Percentiles rank a stretch among this genome's conserved stretches.
Evolutionary conservation across 2,329 filamentous ascomycete genomes (phyloP).

Genomic region (Aspergillus sp.): DNA sequence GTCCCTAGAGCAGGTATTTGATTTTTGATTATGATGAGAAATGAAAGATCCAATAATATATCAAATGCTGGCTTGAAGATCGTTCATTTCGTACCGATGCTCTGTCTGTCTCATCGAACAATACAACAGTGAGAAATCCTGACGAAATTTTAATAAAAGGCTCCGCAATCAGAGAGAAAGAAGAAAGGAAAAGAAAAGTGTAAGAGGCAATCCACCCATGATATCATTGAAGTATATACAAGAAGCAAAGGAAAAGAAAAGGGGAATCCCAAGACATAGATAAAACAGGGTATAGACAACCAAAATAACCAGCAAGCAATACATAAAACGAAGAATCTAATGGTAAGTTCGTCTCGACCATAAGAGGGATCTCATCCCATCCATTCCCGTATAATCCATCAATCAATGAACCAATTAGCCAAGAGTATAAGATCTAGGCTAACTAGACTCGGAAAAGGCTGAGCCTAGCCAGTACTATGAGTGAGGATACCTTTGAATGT

Average conservation of each 20-base stretch:
- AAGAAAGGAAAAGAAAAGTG: background rate
- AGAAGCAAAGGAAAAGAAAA: constrained; percentile 3
- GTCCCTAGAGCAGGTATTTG: background rate
- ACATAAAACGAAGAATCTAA: background rate
- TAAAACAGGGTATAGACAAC: background rate
- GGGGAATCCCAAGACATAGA: constrained; percentile 1
- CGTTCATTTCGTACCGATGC: background rate
- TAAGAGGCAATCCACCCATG: background rate
- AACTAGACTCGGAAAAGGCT: no score
- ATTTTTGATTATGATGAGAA: constrained; percentile 1
- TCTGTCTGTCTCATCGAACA: background rate
- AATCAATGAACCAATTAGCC: no score
- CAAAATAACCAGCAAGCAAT: background rate
- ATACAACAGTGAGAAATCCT: no score
- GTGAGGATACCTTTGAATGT: background rate
- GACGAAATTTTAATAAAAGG: background rate
- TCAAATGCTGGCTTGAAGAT: background rate
- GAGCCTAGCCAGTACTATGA: background rate
- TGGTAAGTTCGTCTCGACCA: constrained; percentile 9
- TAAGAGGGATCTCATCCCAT: background rate
- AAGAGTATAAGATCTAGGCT: no score
- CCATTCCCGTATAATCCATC: no score
- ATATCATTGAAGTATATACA: background rate
- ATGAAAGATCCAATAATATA: constrained; percentile 7
- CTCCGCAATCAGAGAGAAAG: no score